phyloP scores from a whole-genome alignment of 345 rosid genomes.

The Alliaria petiolata region DNA sequence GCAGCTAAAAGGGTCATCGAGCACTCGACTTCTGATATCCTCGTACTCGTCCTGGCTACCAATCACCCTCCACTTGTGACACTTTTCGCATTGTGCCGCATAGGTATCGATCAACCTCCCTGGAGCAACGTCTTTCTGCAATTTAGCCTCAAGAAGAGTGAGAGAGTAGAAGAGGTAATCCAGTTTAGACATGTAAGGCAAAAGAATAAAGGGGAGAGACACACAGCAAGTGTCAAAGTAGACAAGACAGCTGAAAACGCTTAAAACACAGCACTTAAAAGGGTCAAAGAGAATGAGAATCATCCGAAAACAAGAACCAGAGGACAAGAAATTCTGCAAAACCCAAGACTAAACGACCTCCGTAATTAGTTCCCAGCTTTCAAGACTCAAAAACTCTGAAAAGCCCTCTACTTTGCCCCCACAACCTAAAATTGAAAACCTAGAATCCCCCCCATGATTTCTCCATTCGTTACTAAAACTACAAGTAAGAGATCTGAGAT shows the following conservation, averaged over 20 bases:
- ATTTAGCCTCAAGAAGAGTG: too few relatives aligned
- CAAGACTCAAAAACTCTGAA: neutral
- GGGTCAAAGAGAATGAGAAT: too few relatives aligned
- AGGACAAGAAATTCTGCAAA: neutral
- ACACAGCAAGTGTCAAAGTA: too few relatives aligned
- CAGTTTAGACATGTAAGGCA: neutral
- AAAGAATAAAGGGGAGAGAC: too few relatives aligned
- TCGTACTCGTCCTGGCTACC: slow-evolving; percentile 60
- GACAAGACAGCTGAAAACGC: too few relatives aligned
- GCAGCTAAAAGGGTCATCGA: slow-evolving; percentile 50
- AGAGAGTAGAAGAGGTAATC: slow-evolving; percentile 6
- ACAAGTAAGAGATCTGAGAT: neutral
- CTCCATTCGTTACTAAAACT: neutral
- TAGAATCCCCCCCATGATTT: neutral
- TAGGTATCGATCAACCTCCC: slow-evolving; percentile 53
- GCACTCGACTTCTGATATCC: slow-evolving; percentile 60
- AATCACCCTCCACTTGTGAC: slow-evolving; percentile 79
- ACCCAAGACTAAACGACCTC: neutral
- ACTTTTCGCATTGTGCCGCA: slow-evolving; percentile 73
- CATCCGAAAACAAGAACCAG: too few relatives aligned
- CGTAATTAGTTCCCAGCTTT: neutral
- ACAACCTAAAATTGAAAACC: slow-evolving; percentile 2
- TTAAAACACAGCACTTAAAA: too few relatives aligned
- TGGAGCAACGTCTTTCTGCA: slow-evolving; percentile 8
- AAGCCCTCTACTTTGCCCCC: neutral